Conservation (phyloP, 1,284 basidiomycete genomes). For the Pseudozyma pruni region DNA sequence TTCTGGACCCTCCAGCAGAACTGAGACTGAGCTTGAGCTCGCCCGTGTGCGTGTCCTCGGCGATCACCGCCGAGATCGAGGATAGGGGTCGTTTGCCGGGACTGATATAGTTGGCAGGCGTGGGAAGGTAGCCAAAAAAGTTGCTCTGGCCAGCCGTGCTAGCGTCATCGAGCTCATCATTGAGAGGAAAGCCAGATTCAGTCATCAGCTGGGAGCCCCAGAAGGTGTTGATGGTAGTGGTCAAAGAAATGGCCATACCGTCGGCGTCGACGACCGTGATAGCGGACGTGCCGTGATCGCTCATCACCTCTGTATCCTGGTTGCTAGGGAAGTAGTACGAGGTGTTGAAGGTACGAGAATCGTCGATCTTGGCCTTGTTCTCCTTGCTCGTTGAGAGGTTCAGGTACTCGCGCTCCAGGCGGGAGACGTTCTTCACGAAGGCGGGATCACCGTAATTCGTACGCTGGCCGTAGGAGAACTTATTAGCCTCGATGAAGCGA, state of each 20-base stretch:
- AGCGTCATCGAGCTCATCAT: conserved; percentile 70
- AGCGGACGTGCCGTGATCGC: conserved; percentile 69
- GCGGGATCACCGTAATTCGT: conserved; percentile 69
- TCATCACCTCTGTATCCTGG: conserved; percentile 50
- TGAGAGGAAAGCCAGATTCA: conserved; percentile 59
- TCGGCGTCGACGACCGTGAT: conserved; percentile 67
- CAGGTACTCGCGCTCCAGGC: conserved; percentile 66
- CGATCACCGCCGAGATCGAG: conserved; percentile 68
- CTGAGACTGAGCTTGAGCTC: conserved; percentile 68
- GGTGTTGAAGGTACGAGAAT: conserved; percentile 45
- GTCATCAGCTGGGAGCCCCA: conserved; percentile 66
- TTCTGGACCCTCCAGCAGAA: conserved; percentile 69
- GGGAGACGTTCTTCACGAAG: conserved; percentile 68
- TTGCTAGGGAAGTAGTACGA: conserved; percentile 68
- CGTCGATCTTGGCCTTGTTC: conserved; percentile 64
- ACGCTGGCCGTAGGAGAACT: conserved; percentile 69
- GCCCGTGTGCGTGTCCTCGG: conserved; percentile 65
- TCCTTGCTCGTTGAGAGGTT: conserved; percentile 53
- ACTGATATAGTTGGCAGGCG: conserved; percentile 68
- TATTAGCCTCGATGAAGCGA: conserved; percentile 68
- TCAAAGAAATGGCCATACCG: conserved; percentile 69
- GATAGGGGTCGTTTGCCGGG: conserved; percentile 69
- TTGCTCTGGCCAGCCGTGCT: conserved; percentile 65
- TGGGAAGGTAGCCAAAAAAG: conserved; percentile 66
- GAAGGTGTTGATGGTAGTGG: conserved; percentile 69